Conservation (phyloP, 2,329 filamentous ascomycete species). For the Thermothelomyces thermophilus region DNA sequence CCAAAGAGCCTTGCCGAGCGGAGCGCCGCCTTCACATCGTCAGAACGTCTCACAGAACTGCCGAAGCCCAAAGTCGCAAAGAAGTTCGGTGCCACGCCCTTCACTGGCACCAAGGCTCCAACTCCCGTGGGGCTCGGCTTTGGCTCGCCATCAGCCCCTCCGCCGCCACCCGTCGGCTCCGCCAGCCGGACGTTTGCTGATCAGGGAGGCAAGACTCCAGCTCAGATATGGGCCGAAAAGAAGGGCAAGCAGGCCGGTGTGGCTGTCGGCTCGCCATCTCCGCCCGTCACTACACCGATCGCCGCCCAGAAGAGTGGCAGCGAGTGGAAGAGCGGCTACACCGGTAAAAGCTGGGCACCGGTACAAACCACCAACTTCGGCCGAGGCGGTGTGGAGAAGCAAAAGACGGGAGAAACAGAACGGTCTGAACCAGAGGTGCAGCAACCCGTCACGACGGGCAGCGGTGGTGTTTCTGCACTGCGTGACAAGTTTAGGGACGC, state of each 20-base stretch:
- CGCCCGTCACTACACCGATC: slow-evolving; percentile 48
- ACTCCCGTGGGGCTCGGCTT: slow-evolving; percentile 64
- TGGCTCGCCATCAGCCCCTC: slow-evolving; percentile 52
- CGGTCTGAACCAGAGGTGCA: slow-evolving; percentile 36
- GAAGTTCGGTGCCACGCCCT: slow-evolving; percentile 68
- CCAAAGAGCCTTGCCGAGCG: slow-evolving; percentile 67
- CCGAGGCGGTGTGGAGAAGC: slow-evolving; percentile 52
- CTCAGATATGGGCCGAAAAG: slow-evolving; percentile 95
- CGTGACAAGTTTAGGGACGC: slow-evolving; percentile 77
- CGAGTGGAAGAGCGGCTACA: slow-evolving; percentile 88
- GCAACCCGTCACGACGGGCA: slow-evolving; percentile 41
- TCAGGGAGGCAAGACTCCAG: slow-evolving; percentile 89
- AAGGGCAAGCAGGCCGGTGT: slow-evolving; percentile 72
- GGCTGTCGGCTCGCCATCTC: slow-evolving; percentile 38
- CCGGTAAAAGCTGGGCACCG: slow-evolving; percentile 81
- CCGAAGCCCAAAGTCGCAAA: slow-evolving; percentile 95
- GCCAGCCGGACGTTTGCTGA: slow-evolving; percentile 93
- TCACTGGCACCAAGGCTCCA: slow-evolving; percentile 84
- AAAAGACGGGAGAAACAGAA: slow-evolving; percentile 55
- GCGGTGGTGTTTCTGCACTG: slow-evolving; percentile 64
- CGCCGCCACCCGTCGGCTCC: slow-evolving; percentile 62
- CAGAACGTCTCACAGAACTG: slow-evolving; percentile 76
- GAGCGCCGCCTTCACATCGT: slow-evolving; percentile 64
- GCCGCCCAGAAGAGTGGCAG: slow-evolving; percentile 65
- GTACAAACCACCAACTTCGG: slow-evolving; percentile 70